Conservation (phyloP, 2,329 filamentous ascomycete genomes). For the Aspergillus vadensis region DNA sequence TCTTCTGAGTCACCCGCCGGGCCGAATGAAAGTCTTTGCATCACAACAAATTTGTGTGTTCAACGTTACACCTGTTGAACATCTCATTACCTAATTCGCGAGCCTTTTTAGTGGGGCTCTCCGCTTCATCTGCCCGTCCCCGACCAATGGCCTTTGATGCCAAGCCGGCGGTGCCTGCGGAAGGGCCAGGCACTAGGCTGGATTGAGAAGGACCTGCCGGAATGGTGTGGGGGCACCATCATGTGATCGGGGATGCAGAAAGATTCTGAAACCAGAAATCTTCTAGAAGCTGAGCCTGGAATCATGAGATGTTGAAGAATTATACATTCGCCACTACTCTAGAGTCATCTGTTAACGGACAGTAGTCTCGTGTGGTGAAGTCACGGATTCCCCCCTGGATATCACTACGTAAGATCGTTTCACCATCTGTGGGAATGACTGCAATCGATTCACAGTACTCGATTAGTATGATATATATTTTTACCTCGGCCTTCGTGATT, state of each 20-base stretch:
- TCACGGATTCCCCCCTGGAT: accelerated
- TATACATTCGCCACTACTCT: too few relatives aligned
- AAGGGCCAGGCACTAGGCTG: background rate
- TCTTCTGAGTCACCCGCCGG: background rate
- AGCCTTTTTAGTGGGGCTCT: background rate
- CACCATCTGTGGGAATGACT: too few relatives aligned
- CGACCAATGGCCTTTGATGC: background rate
- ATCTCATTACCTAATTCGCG: conserved; percentile 4
- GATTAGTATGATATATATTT: too few relatives aligned
- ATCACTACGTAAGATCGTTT: too few relatives aligned
- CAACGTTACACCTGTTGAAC: background rate
- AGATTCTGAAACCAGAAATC: background rate
- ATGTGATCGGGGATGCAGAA: background rate
- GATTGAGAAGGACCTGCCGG: background rate
- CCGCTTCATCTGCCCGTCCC: background rate
- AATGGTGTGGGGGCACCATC: background rate
- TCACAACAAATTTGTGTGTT: background rate
- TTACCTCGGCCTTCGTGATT: too few relatives aligned
- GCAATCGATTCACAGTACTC: too few relatives aligned
- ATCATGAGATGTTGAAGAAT: background rate
- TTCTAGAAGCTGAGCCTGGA: background rate
- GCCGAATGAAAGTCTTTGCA: background rate
- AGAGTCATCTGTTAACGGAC: too few relatives aligned
- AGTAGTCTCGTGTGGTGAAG: too few relatives aligned
- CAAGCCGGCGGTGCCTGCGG: background rate